Percentiles rank a stretch among this genome's conserved stretches.
Evolutionary conservation across 371 early-diverging fungal species (phyloP).

Genomic region (Cokeromyces recurvatus): DNA sequence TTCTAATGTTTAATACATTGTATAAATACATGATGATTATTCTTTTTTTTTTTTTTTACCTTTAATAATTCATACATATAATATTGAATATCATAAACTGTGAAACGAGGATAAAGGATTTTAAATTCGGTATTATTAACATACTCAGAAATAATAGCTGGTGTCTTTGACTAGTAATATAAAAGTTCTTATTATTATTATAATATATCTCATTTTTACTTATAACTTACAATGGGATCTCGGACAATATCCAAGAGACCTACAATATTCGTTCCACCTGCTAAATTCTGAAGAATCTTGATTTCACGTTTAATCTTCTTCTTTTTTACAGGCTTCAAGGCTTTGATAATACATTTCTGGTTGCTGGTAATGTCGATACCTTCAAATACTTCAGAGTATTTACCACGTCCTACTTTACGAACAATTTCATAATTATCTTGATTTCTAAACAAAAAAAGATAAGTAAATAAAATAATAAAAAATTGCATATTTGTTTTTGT

Average conservation of each 20-base stretch:
- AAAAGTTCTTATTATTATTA: background rate
- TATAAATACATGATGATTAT: too few relatives aligned
- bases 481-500: too few relatives aligned
- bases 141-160: constrained; percentile 96
- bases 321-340: constrained; percentile 98
- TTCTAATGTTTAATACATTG: too few relatives aligned
- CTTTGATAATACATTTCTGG: constrained; percentile 96
- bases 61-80: constrained; percentile 96
- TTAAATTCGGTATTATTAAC: constrained; percentile 82
- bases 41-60: constrained; percentile 31
- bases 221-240: constrained; percentile 75
- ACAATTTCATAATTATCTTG: constrained; percentile 97
- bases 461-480: too few relatives aligned
- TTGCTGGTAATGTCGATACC: constrained; percentile 76
- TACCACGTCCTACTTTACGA: constrained; percentile 97
- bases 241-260: constrained; percentile 93
- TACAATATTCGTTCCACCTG: constrained; percentile 93
- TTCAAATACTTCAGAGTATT: constrained; percentile 99
- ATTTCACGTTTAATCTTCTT: constrained; percentile 99
- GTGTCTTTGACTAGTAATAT: constrained; percentile 72
- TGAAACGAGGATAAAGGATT: constrained; percentile 68
- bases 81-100: constrained; percentile 91
- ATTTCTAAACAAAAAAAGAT: constrained; percentile 38
- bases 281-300: constrained; percentile 95
- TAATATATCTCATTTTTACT: background rate